phyloP scores from a whole-genome alignment of 768 basidiomycete species.

The Leccinum imitatum region DNA sequence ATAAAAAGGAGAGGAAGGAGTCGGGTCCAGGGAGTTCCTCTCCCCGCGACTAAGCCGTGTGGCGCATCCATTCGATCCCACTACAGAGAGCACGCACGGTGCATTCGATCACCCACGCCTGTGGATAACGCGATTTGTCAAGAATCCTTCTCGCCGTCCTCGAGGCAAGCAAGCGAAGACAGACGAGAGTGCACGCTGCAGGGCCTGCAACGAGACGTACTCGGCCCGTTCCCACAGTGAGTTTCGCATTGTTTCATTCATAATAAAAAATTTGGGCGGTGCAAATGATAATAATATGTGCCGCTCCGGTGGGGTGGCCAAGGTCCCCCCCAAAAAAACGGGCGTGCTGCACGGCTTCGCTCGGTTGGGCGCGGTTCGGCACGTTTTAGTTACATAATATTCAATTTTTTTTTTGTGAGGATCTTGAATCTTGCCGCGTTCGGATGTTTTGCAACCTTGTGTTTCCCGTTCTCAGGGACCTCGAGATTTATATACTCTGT shows the following conservation, averaged over 20 bases:
- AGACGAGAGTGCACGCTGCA: constrained; percentile 17
- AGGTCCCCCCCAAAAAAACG: constrained; percentile 20
- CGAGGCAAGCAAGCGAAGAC: constrained; percentile 34
- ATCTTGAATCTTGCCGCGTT: constrained; percentile 13
- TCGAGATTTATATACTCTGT: constrained; percentile 26
- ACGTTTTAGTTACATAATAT: constrained; percentile 26
- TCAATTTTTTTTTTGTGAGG: constrained; percentile 3
- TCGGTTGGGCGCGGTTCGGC: constrained; percentile 27
- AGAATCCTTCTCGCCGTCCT: constrained; percentile 30
- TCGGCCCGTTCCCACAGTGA: constrained; percentile 27
- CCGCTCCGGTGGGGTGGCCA: constrained; percentile 21
- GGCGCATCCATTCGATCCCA: constrained; percentile 15
- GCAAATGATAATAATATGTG: constrained; percentile 28
- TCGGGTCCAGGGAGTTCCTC: neutral
- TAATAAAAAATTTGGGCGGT: constrained; percentile 25
- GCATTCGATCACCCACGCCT: constrained; percentile 22
- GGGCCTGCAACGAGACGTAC: constrained; percentile 13
- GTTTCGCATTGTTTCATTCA: constrained; percentile 33
- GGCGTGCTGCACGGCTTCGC: constrained; percentile 19
- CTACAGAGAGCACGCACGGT: constrained; percentile 7
- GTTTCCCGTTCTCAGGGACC: constrained; percentile 17
- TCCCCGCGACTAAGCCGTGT: constrained; percentile 12
- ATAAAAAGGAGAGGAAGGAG: constrained; percentile 23
- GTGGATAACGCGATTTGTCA: constrained; percentile 27
- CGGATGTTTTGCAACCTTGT: constrained; percentile 20